Conservation (phyloP, 805 yeast species). For the Saccharomycopsis fodiens region DNA sequence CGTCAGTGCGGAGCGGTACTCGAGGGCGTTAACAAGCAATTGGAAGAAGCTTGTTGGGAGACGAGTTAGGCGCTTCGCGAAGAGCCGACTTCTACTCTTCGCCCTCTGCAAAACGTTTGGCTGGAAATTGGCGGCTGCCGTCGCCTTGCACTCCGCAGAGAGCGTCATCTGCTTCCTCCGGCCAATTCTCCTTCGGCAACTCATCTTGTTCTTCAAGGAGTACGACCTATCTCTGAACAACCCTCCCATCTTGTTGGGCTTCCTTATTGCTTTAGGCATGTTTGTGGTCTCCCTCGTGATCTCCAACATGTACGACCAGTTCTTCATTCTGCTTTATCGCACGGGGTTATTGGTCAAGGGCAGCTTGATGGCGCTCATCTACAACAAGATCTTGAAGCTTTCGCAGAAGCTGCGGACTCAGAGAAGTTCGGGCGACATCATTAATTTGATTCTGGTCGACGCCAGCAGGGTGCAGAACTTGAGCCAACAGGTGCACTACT, state of each 20-base stretch:
- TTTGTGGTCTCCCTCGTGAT: constrained; percentile 52
- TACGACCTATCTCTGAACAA: constrained; percentile 25
- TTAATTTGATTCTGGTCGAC: constrained; percentile 77
- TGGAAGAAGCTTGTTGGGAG: constrained; percentile 27
- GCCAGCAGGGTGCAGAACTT: constrained; percentile 56
- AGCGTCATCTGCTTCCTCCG: constrained; percentile 37
- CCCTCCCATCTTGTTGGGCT: constrained; percentile 47
- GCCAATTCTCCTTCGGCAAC: constrained; percentile 45
- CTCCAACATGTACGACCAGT: constrained; percentile 62
- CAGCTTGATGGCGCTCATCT: constrained; percentile 59
- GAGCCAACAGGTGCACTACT: constrained; percentile 42
- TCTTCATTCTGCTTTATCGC: constrained; percentile 48
- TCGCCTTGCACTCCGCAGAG: constrained; percentile 32
- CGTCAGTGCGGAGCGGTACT: constrained; percentile 29
- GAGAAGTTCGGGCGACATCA: constrained; percentile 70
- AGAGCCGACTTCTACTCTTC: constrained; percentile 24
- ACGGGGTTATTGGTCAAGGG: constrained; percentile 62
- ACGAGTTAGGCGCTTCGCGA: not conserved
- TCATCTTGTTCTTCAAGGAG: constrained; percentile 38
- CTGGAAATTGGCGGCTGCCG: constrained; percentile 28
- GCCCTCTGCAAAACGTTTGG: constrained; percentile 35
- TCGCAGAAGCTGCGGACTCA: constrained; percentile 55
- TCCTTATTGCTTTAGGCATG: constrained; percentile 54
- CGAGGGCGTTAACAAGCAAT: constrained; percentile 25
- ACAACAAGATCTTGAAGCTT: constrained; percentile 57